Percentiles rank a stretch among this genome's conserved stretches.
phyloP scores from a whole-genome alignment of 2,329 filamentous ascomycete genomes.

The Phialophora chinensis region DNA sequence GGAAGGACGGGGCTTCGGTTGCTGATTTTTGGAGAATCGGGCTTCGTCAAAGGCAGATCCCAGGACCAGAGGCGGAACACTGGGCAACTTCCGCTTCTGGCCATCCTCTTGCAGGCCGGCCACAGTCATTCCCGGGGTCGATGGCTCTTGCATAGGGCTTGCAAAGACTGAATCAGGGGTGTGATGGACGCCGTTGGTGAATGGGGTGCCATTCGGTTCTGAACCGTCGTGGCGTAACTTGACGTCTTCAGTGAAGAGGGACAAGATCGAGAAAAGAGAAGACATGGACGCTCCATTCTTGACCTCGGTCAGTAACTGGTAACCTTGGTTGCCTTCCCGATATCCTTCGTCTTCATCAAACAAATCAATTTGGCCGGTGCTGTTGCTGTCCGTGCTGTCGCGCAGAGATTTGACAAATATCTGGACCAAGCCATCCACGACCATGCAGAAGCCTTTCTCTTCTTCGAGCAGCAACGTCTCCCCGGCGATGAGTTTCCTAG shows the following conservation, averaged over 20 bases:
- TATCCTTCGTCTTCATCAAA: conserved; percentile 71
- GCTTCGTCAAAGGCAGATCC: conserved; percentile 56
- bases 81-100: conserved; percentile 54
- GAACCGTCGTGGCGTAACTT: conserved; percentile 70
- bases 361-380: conserved; percentile 54
- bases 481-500: conserved; percentile 90
- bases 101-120: conserved; percentile 7
- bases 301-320: conserved; percentile 94
- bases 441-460: conserved; percentile 96
- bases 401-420: conserved; percentile 94
- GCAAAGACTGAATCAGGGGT: conserved; percentile 49
- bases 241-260: conserved; percentile 94
- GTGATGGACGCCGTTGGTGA: conserved; percentile 41
- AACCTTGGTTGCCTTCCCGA: conserved; percentile 75
- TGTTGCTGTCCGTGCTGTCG: conserved; percentile 48
- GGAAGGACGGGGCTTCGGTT: conserved; percentile 37
- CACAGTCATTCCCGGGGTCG: conserved; percentile 31
- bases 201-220: conserved; percentile 44
- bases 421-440: conserved; percentile 94
- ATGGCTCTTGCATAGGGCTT: conserved; percentile 48
- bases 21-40: conserved; percentile 36
- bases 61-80: conserved; percentile 76
- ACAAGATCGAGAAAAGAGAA: conserved; percentile 95
- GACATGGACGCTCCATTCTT: conserved; percentile 99
- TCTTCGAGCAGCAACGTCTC: conserved; percentile 95